Conservation (phyloP, 306 rosid genomes). For the Pueraria montana region DNA sequence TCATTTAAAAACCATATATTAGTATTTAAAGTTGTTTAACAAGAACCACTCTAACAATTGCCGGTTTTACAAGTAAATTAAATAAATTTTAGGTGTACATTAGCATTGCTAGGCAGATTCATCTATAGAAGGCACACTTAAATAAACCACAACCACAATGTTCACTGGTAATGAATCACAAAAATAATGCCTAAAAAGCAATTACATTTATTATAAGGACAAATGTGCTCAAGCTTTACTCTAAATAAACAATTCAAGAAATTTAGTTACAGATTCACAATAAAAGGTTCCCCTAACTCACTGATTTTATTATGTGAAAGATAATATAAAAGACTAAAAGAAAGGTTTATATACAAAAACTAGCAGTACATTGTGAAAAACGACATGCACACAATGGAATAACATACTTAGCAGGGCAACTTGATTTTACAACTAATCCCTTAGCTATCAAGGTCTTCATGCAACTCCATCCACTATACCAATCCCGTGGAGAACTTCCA, state of each 20-base stretch:
- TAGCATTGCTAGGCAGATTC: slow-evolving; percentile 27
- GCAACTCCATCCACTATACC: slow-evolving; percentile 96
- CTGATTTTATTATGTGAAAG: slow-evolving; percentile 26
- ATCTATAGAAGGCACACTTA: slow-evolving; percentile 16
- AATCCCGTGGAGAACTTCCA: slow-evolving; percentile 77
- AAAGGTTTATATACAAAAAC: slow-evolving; percentile 31
- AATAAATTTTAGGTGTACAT: background rate
- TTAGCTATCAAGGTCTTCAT: slow-evolving; percentile 84
- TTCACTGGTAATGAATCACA: slow-evolving; percentile 24
- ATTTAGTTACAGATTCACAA: slow-evolving; percentile 35
- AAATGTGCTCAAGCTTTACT: slow-evolving; percentile 28
- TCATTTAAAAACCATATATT: background rate
- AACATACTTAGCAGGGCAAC: slow-evolving; percentile 91
- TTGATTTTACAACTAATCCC: slow-evolving; percentile 88
- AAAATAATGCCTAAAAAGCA: slow-evolving; percentile 28
- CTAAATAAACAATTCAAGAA: slow-evolving; percentile 6
- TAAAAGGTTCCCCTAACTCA: slow-evolving; percentile 9
- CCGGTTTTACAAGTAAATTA: slow-evolving; percentile 7
- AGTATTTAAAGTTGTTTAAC: slow-evolving; percentile 26
- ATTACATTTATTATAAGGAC: too few species aligned
- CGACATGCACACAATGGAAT: slow-evolving; percentile 11
- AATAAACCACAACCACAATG: slow-evolving; percentile 31
- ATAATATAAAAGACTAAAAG: slow-evolving; percentile 23
- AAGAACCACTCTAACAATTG: slow-evolving; percentile 28
- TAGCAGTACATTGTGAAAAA: slow-evolving; percentile 26